A percentile compares a stretch with the other conserved stretches of the same genome.
These are phyloP conservation scores for Penicillium psychrosexuale DNA, from an alignment of 2,329 filamentous ascomycete genomes.

Conservation along the genomic window DNA sequence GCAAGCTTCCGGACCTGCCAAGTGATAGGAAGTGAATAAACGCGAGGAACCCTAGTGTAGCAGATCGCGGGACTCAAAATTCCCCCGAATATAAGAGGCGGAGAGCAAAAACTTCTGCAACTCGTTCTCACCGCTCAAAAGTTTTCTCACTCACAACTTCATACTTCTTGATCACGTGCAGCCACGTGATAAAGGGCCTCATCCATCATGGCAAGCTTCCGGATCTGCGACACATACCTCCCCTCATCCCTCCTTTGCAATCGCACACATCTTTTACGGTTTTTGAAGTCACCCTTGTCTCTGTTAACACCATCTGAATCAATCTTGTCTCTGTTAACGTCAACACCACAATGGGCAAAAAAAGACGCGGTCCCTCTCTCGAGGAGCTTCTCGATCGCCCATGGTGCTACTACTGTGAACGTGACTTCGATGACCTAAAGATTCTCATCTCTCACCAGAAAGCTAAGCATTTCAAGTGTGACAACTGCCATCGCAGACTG, in stretches of 20 bases:
- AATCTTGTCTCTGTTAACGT: too few relatives aligned
- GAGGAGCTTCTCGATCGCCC: conserved; percentile 84
- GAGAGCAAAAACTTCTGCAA: too few relatives aligned
- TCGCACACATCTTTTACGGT: neutral
- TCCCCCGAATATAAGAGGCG: too few relatives aligned
- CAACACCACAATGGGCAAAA: conserved; percentile 69
- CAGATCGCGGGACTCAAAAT: too few relatives aligned
- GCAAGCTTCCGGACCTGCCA: neutral
- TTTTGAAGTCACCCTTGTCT: neutral
- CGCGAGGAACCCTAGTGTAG: too few relatives aligned
- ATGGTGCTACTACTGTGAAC: conserved; percentile 99
- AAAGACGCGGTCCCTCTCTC: conserved; percentile 81
- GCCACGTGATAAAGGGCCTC: neutral
- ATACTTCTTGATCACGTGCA: neutral
- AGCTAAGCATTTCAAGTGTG: conserved; percentile 99
- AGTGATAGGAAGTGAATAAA: too few relatives aligned
- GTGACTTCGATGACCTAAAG: conserved; percentile 96
- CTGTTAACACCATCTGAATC: conserved; percentile 18
- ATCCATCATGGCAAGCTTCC: neutral
- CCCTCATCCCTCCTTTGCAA: neutral
- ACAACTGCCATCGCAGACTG: conserved; percentile 78
- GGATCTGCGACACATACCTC: neutral
- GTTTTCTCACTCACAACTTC: too few relatives aligned
- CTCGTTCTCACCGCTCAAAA: too few relatives aligned
- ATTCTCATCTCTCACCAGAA: conserved; percentile 97